These are phyloP conservation scores for Fraxinus platypoda DNA, from an alignment of 305 asterid species.

Conservation along the genomic window DNA sequence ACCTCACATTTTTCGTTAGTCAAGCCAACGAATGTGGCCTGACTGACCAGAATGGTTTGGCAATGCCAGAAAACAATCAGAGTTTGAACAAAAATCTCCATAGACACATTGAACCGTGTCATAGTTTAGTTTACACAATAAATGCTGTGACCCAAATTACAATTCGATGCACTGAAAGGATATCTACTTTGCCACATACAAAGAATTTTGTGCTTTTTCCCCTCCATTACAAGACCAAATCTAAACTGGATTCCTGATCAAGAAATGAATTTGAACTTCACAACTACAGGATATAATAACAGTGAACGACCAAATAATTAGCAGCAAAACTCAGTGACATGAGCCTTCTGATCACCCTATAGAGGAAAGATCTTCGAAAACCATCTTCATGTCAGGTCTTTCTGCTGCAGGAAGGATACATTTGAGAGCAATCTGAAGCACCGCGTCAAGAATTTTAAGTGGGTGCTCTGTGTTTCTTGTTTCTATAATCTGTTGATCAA, in stretches of 20 bases:
- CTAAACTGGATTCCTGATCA: background rate
- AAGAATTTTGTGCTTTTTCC: background rate
- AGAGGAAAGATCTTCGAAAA: conserved; percentile 59
- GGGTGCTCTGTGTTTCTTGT: conserved; percentile 19
- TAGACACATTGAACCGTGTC: background rate
- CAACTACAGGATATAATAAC: background rate
- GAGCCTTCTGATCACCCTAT: conserved; percentile 19
- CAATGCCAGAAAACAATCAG: background rate
- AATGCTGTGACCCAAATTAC: background rate
- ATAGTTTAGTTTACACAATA: background rate
- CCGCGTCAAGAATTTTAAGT: conserved; percentile 35
- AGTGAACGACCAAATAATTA: conserved; percentile 13
- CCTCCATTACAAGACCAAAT: background rate
- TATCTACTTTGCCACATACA: background rate
- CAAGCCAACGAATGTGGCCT: background rate
- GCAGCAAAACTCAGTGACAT: conserved; percentile 16
- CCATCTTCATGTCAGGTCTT: conserved; percentile 67
- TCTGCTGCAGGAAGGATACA: conserved; percentile 77
- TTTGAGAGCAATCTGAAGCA: conserved; percentile 62
- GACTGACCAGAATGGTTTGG: background rate
- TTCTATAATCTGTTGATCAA: conserved; percentile 44
- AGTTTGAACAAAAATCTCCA: background rate
- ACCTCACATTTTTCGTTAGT: background rate
- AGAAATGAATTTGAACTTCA: conserved; percentile 10
- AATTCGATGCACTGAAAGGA: background rate